These are phyloP conservation scores for Coniferiporia sulphurascens DNA, from an alignment of 1,284 basidiomycete species.

Conservation along the genomic window DNA sequence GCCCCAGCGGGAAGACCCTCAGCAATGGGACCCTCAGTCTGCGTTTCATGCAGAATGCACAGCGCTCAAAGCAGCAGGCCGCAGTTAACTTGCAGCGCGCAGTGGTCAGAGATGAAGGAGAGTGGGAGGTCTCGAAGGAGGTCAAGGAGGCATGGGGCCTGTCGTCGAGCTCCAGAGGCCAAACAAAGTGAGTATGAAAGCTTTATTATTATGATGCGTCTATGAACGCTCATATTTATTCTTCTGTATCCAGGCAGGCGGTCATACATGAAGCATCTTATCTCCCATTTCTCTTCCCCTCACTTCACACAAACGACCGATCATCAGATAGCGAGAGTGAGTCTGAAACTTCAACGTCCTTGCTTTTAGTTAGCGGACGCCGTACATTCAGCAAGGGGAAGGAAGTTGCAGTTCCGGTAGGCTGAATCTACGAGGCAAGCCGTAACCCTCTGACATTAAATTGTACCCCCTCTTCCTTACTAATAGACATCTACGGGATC, in stretches of 20 bases:
- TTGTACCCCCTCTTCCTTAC: not conserved
- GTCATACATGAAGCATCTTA: conserved; percentile 62
- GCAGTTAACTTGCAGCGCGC: conserved; percentile 49
- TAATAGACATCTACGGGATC: not conserved
- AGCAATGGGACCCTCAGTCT: conserved; percentile 65
- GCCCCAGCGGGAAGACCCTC: conserved; percentile 41
- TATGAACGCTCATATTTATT: not conserved
- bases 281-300: conserved; percentile 61
- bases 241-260: conserved; percentile 25
- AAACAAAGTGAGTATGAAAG: conserved; percentile 23
- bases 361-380: conserved; percentile 37
- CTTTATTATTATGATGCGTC: conserved; percentile 3
- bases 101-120: conserved; percentile 58
- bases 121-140: conserved; percentile 62
- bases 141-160: conserved; percentile 55
- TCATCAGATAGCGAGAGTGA: conserved; percentile 14
- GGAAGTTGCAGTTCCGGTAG: conserved; percentile 28
- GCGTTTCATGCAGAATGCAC: conserved; percentile 74
- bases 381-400: conserved; percentile 39
- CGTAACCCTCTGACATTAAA: not conserved
- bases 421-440: not conserved
- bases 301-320: conserved; percentile 20
- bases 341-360: conserved; percentile 9
- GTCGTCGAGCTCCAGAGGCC: conserved; percentile 28
- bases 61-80: conserved; percentile 47